A percentile compares a stretch with the other conserved stretches of the same genome.
Evolutionary conservation across 2,329 filamentous ascomycete species (phyloP).

Genomic region (Verticillium alfalfae): DNA sequence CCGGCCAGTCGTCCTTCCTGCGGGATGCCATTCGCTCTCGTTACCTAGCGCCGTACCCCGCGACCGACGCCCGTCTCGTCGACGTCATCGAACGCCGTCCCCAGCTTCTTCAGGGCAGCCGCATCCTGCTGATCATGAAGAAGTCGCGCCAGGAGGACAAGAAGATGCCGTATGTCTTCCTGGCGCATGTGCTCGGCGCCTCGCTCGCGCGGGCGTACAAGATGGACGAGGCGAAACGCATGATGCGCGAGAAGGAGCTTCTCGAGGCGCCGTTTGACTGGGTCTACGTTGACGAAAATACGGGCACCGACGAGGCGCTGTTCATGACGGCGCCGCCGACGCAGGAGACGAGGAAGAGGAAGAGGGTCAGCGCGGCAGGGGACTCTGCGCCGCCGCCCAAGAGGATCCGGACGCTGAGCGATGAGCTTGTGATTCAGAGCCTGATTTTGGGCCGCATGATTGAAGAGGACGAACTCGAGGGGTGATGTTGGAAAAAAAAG

Average conservation of each 20-base stretch:
- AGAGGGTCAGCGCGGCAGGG: conserved; percentile 15
- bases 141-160: conserved; percentile 58
- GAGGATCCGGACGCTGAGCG: conserved; percentile 63
- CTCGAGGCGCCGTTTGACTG: conserved; percentile 57
- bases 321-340: conserved; percentile 23
- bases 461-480: conserved; percentile 47
- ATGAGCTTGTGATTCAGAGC: conserved; percentile 89
- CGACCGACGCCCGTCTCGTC: conserved; percentile 47
- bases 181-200: conserved; percentile 74
- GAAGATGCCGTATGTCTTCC: conserved; percentile 70
- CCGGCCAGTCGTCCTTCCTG: conserved; percentile 73
- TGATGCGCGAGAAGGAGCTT: conserved; percentile 46
- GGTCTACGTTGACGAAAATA: conserved; percentile 71
- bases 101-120: conserved; percentile 57
- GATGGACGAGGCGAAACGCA: conserved; percentile 56
- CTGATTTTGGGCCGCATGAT: conserved; percentile 79
- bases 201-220: conserved; percentile 61
- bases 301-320: conserved; percentile 46
- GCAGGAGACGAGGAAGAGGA: conserved; percentile 34
- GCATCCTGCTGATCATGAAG: conserved; percentile 66
- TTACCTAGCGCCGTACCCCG: conserved; percentile 56
- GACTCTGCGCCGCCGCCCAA: conserved; percentile 31
- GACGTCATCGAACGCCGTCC: conserved; percentile 55
- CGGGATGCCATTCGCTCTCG: conserved; percentile 74
- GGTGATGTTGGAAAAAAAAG: background rate